These are phyloP conservation scores for Globisporangium megalacanthum DNA, from an alignment of 352 stramenopile species.

Conservation along the genomic window DNA sequence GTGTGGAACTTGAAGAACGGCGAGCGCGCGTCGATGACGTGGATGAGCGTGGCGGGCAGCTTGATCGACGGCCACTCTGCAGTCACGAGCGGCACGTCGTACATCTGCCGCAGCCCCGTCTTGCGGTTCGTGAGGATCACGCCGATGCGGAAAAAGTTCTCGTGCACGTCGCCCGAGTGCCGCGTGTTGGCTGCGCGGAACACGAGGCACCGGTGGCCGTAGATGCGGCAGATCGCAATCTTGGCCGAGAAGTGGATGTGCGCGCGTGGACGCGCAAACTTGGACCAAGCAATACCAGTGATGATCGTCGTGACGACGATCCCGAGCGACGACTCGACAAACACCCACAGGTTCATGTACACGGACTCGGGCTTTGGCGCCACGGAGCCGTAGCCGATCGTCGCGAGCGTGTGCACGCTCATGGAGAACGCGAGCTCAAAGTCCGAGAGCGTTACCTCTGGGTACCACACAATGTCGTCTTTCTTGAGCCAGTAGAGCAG, in stretches of 20 bases:
- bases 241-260: slow-evolving; percentile 81
- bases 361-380: slow-evolving; percentile 32
- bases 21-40: slow-evolving; percentile 75
- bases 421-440: slow-evolving; percentile 78
- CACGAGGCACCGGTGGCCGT: slow-evolving; percentile 70
- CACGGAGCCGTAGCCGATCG: slow-evolving; percentile 78
- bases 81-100: slow-evolving; percentile 77
- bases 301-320: slow-evolving; percentile 81
- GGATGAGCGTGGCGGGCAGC: slow-evolving; percentile 72
- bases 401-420: slow-evolving; percentile 78
- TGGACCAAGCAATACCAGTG: slow-evolving; percentile 82
- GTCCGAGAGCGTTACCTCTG: slow-evolving; percentile 35
- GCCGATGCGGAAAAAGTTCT: slow-evolving; percentile 80
- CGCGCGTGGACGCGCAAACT: slow-evolving; percentile 71
- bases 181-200: slow-evolving; percentile 78
- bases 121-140: slow-evolving; percentile 82
- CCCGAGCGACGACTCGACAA: slow-evolving; percentile 68
- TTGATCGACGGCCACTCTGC: slow-evolving; percentile 81
- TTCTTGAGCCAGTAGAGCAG: slow-evolving; percentile 55
- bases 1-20: slow-evolving; percentile 77
- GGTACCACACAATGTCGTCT: slow-evolving; percentile 31
- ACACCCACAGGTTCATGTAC: slow-evolving; percentile 79
- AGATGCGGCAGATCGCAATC: slow-evolving; percentile 63
- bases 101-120: slow-evolving; percentile 72
- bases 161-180: slow-evolving; percentile 72